Evolutionary conservation across 2,329 filamentous ascomycete species (phyloP), one percentile per base, ranked within the genome.

Genomic region (Madurella fahalii): DNA sequence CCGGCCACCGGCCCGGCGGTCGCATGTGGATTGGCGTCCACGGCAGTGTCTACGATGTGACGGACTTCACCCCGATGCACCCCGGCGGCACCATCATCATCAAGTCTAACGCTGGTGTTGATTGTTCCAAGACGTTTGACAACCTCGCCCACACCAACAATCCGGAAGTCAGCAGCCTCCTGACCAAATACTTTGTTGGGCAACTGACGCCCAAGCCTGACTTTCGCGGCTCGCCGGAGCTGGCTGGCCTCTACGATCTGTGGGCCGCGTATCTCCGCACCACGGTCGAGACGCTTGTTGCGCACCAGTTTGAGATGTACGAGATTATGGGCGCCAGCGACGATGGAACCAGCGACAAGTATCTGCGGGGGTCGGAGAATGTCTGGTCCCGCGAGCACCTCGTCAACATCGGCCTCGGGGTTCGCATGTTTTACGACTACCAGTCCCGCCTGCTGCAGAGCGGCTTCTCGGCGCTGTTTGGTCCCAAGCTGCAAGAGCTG

Each of bases 111-210:
- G 78, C 78, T 0, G 78, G 78, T n/a, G 73, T 78, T 0, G 78
- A 81, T 60, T 80, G 77, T 54, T 72, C 73, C 7, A 71, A 74
- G 57, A 77, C 77, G 0, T 81, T 81, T 45, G 77, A 81, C 58
- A 74, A 78, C 45, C 71, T 81, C 3, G 77, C 77, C 0, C 78
- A 81, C 59, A 79, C 77, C 1, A 79, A 77, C 58, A 81, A 81
- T 48, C 77, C 78, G 0, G 77, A 81, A 60, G 78, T 81, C 0
- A 69, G 72, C 4, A 79, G 76, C 61, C 69, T 81, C 1, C 63
- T 81, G 4, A 78, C 77, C 0, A 79, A 79, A 41, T 81, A 81
- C 60, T 80, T 80, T 50, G 73, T 81, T 9, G 78, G 77, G 0
- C 74, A 80, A 20, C 60, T 81, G 12, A 74, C 75, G 0, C 71